phyloP scores from a whole-genome alignment of 2,329 filamentous ascomycete species.

The Penicillium sp. region DNA sequence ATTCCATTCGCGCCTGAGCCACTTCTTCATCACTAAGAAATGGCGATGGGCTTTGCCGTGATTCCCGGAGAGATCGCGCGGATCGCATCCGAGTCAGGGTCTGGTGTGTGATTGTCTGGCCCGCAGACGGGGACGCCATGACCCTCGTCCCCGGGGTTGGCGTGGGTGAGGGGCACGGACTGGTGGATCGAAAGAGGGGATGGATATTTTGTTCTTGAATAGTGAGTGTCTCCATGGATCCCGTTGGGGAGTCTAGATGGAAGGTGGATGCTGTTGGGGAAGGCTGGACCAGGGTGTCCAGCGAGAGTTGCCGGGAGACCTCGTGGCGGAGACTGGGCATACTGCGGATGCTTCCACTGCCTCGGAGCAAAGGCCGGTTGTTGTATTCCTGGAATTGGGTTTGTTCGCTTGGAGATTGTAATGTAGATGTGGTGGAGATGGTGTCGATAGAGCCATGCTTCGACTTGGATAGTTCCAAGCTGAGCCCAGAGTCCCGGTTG shows the following conservation, averaged over 20 bases:
- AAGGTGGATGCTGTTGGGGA: constrained; percentile 24
- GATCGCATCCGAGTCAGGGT: constrained; percentile 41
- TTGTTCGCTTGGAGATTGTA: constrained; percentile 7
- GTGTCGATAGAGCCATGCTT: constrained; percentile 27
- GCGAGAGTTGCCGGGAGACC: constrained; percentile 22
- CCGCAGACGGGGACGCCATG: constrained; percentile 55
- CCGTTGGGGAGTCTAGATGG: constrained; percentile 14
- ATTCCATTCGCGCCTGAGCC: constrained; percentile 1
- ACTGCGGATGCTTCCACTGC: constrained; percentile 18
- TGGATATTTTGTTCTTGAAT: constrained; percentile 56
- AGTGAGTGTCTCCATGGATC: constrained; percentile 21
- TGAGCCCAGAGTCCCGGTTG: constrained; percentile 33
- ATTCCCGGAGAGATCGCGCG: constrained; percentile 31
- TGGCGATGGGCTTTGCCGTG: constrained; percentile 9
- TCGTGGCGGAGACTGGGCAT: constrained; percentile 23
- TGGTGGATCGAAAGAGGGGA: constrained; percentile 57
- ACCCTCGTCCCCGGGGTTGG: constrained; percentile 56
- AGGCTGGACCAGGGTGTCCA: constrained; percentile 26
- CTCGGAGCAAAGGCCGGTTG: constrained; percentile 15
- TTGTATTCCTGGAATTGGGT: constrained; percentile 4
- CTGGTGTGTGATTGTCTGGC: constrained; percentile 49
- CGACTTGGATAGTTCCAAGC: constrained; percentile 21
- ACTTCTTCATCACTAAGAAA: constrained; percentile 1
- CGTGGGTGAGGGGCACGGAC: constrained; percentile 53
- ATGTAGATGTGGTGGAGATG: constrained; percentile 14